Percentiles rank a stretch among this genome's conserved stretches.
phyloP scores from a whole-genome alignment of 768 basidiomycete genomes.

The Phanerochaete carnosa region DNA sequence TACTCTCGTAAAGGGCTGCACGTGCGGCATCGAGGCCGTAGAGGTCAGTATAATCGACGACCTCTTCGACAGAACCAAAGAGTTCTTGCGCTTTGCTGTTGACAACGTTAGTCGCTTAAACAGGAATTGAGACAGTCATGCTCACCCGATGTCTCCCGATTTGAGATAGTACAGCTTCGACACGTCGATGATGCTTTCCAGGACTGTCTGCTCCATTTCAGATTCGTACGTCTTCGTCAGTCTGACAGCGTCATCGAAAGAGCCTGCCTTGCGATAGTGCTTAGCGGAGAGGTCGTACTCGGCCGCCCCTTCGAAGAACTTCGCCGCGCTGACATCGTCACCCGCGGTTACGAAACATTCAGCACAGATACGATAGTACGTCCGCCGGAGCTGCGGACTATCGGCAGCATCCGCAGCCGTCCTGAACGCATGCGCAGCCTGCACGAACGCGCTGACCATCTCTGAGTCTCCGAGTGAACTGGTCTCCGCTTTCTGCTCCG shows the following conservation, averaged over 20 bases:
- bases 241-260: constrained; percentile 53
- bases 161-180: not conserved
- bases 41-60: constrained; percentile 47
- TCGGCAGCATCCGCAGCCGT: constrained; percentile 3
- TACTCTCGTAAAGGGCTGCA: constrained; percentile 39
- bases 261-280: constrained; percentile 41
- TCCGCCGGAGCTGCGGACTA: not conserved
- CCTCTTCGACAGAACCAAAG: constrained; percentile 50
- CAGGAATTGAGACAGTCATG: not conserved
- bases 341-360: constrained; percentile 23
- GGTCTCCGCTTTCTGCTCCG: constrained; percentile 27
- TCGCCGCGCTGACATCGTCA: constrained; percentile 38
- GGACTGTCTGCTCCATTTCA: constrained; percentile 28
- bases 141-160: not conserved
- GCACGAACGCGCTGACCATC: not conserved
- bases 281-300: constrained; percentile 42
- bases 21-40: constrained; percentile 49
- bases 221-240: constrained; percentile 34
- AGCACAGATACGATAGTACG: constrained; percentile 7
- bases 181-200: not conserved
- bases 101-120: not conserved
- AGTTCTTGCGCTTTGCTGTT: constrained; percentile 42
- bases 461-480: constrained; percentile 29
- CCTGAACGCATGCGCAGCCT: not conserved
- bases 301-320: constrained; percentile 36